Conservation (phyloP, 108 stramenopile genomes). For the Phaeodactylum tricornutum region DNA sequence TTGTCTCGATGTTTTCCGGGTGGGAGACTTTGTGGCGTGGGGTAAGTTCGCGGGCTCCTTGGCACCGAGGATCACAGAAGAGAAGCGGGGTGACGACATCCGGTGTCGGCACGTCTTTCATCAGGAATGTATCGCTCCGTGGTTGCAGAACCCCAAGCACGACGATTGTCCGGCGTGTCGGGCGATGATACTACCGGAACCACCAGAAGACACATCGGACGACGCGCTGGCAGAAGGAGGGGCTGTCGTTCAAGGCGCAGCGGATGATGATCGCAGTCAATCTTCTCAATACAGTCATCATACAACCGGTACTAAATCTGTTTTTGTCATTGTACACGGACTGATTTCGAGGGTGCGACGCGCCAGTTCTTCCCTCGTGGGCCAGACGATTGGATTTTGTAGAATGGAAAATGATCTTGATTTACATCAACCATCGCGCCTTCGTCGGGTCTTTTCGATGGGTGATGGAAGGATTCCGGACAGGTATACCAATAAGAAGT, state of each 20-base stretch:
- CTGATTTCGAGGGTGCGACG: slow-evolving; percentile 10
- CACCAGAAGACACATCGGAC: too few species aligned
- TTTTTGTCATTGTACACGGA: slow-evolving; percentile 20
- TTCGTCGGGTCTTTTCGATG: neutral
- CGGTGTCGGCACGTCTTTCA: slow-evolving; percentile 26
- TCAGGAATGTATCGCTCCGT: slow-evolving; percentile 18
- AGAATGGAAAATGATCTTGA: neutral
- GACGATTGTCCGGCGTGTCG: slow-evolving; percentile 34
- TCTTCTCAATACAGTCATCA: too few species aligned
- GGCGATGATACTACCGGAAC: neutral
- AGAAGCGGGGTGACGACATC: too few species aligned
- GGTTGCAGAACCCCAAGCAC: slow-evolving; percentile 21
- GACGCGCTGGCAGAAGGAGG: too few species aligned
- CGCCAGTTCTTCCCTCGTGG: slow-evolving; percentile 13
- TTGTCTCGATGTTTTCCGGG: slow-evolving; percentile 24
- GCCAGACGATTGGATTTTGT: slow-evolving; percentile 2
- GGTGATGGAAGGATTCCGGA: neutral
- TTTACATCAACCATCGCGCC: neutral
- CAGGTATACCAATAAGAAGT: neutral
- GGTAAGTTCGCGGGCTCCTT: neutral
- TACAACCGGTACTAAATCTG: too few species aligned
- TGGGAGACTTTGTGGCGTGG: slow-evolving; percentile 23
- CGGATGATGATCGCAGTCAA: too few species aligned
- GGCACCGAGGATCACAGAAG: neutral
- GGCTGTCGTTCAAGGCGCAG: too few species aligned